Percentiles rank a stretch among this genome's conserved stretches.
These are phyloP conservation scores for Ustulina deusta DNA, from an alignment of 2,329 filamentous ascomycete species.

Conservation along the genomic window DNA sequence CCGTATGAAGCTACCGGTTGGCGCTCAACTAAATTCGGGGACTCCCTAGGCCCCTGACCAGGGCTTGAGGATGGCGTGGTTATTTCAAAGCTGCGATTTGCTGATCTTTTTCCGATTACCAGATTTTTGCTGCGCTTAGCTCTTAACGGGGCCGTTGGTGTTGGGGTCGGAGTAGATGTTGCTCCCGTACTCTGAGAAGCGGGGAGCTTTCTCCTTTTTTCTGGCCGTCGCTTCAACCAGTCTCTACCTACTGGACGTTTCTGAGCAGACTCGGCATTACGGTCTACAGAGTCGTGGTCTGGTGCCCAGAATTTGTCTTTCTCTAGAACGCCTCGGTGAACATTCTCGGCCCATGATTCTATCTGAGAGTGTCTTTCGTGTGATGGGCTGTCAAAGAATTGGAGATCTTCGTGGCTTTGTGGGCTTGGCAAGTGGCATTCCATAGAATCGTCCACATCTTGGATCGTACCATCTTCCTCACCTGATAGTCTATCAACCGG, in stretches of 20 bases:
- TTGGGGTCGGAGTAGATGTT: constrained; percentile 43
- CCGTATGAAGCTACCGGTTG: background rate
- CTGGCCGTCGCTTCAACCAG: constrained; percentile 48
- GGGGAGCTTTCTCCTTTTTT: constrained; percentile 43
- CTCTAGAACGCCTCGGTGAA: constrained; percentile 38
- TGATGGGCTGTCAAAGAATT: constrained; percentile 33
- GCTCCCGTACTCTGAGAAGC: constrained; percentile 37
- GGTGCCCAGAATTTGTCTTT: constrained; percentile 51
- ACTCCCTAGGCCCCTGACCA: constrained; percentile 32
- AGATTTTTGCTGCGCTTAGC: constrained; percentile 27
- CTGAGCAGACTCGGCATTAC: constrained; percentile 29
- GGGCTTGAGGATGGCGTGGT: constrained; percentile 46
- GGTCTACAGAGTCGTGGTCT: constrained; percentile 12
- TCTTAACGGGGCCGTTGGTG: constrained; percentile 16
- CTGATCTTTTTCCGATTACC: constrained; percentile 9
- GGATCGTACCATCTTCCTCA: constrained; percentile 25
- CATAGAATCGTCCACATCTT: constrained; percentile 42
- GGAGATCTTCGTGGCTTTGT: constrained; percentile 46
- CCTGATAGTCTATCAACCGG: constrained; percentile 22
- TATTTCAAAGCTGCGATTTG: constrained; percentile 46
- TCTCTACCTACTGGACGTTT: constrained; percentile 44
- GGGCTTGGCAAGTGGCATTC: constrained; percentile 58
- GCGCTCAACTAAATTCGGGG: background rate
- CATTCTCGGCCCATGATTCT: constrained; percentile 45
- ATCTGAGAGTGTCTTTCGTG: constrained; percentile 44